Conservation (phyloP, 2,329 filamentous ascomycete species). For the Alternaria tenuissima region DNA sequence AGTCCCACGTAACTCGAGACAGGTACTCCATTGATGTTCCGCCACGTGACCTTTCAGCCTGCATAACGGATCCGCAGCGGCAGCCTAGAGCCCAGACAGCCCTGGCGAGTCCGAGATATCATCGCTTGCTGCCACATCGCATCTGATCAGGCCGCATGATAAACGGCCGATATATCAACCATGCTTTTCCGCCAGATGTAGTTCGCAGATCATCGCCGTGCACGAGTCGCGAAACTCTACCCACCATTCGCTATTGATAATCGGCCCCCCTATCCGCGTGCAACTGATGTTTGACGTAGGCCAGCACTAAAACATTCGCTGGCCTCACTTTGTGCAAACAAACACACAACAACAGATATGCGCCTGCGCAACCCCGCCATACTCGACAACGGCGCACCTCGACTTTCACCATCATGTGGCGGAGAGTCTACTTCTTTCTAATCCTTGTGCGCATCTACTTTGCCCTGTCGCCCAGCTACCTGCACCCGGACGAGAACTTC, state of each 20-base stretch:
- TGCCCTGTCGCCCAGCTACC: constrained; percentile 91
- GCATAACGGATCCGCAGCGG: background rate
- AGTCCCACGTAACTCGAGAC: background rate
- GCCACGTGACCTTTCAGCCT: constrained; percentile 8
- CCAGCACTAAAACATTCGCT: constrained; percentile 33
- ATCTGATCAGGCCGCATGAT: constrained; percentile 35
- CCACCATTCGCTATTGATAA: constrained; percentile 8
- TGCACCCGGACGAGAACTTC: constrained; percentile 99
- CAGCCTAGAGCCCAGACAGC: constrained; percentile 19
- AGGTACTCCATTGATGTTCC: constrained; percentile 6
- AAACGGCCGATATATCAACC: constrained; percentile 13
- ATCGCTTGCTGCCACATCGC: constrained; percentile 20
- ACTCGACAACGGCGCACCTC: constrained; percentile 23
- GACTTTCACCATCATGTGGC: constrained; percentile 74
- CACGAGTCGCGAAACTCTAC: constrained; percentile 17
- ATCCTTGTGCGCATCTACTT: constrained; percentile 91
- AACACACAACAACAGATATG: constrained; percentile 40
- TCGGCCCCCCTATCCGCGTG: constrained; percentile 34
- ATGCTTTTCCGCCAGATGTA: constrained; percentile 26
- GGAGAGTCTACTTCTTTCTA: constrained; percentile 85
- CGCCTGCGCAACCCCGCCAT: constrained; percentile 32
- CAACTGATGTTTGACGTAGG: constrained; percentile 34
- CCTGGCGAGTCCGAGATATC: background rate
- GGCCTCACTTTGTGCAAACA: constrained; percentile 27
- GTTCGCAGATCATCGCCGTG: constrained; percentile 6